A percentile compares a stretch with the other conserved stretches of the same genome.
These are phyloP conservation scores for Populus ilicifolia DNA, from an alignment of 345 rosid species.

Conservation along the genomic window DNA sequence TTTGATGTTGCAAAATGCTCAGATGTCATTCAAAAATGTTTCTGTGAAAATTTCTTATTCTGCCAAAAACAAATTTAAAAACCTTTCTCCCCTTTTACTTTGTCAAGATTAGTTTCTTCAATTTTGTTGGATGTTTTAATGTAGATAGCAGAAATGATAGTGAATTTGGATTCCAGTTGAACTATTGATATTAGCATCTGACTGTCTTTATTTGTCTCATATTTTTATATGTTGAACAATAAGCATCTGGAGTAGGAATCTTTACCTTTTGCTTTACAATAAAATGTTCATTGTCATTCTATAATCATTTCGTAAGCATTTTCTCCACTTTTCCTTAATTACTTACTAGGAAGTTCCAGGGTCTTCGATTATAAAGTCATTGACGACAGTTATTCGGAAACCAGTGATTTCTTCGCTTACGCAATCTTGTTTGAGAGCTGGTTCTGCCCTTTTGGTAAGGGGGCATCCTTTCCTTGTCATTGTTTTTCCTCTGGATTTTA, in stretches of 20 bases:
- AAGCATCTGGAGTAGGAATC: not conserved
- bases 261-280: not conserved
- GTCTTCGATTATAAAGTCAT: constrained; percentile 52
- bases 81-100: not conserved
- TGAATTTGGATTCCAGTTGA: not conserved
- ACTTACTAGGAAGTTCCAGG: constrained; percentile 61
- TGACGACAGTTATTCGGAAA: constrained; percentile 58
- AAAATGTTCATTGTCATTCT: not conserved
- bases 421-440: constrained; percentile 68
- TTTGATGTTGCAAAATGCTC: not conserved
- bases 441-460: constrained; percentile 77
- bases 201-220: not conserved
- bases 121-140: not conserved
- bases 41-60: not conserved
- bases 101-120: not conserved
- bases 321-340: constrained; percentile 4
- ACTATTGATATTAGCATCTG: not conserved
- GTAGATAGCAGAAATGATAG: not conserved
- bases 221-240: not conserved
- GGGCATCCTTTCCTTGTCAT: constrained; percentile 7
- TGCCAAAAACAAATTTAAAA: not conserved
- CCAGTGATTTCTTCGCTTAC: constrained; percentile 68
- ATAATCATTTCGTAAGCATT: not conserved
- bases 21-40: not conserved
- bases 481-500: constrained; percentile 3